Base-by-base conservation (phyloP, 2,329 filamentous ascomycete species). In the Pyrenophora teres region DNA sequence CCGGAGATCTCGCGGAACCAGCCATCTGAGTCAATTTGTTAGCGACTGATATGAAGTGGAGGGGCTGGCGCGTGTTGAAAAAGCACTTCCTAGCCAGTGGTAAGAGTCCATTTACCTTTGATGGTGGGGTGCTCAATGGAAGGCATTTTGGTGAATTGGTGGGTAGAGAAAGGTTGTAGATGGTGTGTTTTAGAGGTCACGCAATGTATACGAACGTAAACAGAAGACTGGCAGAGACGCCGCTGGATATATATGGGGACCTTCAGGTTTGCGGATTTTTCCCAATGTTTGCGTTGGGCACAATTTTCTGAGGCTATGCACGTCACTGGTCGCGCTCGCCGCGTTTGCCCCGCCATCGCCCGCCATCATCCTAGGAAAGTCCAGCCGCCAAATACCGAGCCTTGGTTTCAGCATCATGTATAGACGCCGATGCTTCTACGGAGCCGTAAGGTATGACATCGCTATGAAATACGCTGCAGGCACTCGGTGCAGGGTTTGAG, bases 1-100 rank as follows among this genome's bases (percentile, higher is more conserved):
- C 94, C 82, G 68, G 90, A 96, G 80, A 96, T 92, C 82, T 99
- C 94, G 78, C 92, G 90, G 88, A 99, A 99, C 94, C 94, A 99
- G 81, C 93, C 94, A 96, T 97, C 94, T 96, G 66, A 52, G 51
- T 44, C 48, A 3, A n/a, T 19, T 23, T 36, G 50, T 58, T 37
- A 45, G 35, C 32, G 8, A 32, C 30, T 51, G 13, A 25, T 21
- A 16, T n/a, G 16, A 4, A 8, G 3, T 18, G 7, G 21, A 16
- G 10, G 30, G 21, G 27, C n/a, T 31, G 27, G 27, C 10, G 46
- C n/a, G 6, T 27, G 32, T 27, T 40, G 13, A 30, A 7, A 16
- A 25, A 16, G 31, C 30, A 15, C n/a, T 18, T 33, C 18, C 36
- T 25, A 5, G 15, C 10, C 9, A 9, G 23, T 12, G 38, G 12